Evolutionary conservation across 345 rosid species (phyloP).

Genomic region (Streptanthus diversifolius): DNA sequence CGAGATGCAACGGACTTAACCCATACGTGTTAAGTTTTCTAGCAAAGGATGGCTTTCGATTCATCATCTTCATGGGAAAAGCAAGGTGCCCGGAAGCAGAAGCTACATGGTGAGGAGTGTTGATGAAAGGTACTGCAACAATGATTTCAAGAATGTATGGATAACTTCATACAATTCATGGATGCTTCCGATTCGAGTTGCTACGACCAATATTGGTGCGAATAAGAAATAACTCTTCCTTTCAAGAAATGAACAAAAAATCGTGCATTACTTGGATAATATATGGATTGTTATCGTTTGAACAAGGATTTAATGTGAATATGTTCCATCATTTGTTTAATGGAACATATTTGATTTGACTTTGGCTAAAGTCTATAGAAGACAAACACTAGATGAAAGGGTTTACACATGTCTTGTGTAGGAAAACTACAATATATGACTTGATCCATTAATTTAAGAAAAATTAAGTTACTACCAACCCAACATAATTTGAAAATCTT

Average conservation of each 20-base stretch:
- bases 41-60: constrained; percentile 40
- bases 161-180: constrained; percentile 27
- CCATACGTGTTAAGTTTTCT: constrained; percentile 36
- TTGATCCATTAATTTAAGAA: background rate
- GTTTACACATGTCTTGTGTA: background rate
- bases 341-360: constrained; percentile 2
- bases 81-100: constrained; percentile 28
- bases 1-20: constrained; percentile 36
- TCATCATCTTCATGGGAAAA: constrained; percentile 36
- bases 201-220: constrained; percentile 9
- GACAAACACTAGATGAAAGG: constrained; percentile 6
- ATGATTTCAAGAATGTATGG: constrained; percentile 24
- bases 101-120: constrained; percentile 40
- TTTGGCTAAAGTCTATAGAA: constrained; percentile 3
- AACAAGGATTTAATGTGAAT: background rate
- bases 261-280: background rate
- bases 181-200: constrained; percentile 13
- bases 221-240: background rate
- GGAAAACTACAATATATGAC: background rate
- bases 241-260: background rate
- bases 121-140: constrained; percentile 36
- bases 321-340: constrained; percentile 13
- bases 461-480: background rate
- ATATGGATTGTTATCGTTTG: background rate
- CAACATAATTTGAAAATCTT: background rate